Percentiles rank a stretch among this genome's conserved stretches.
These are phyloP conservation scores for Suillus lakei DNA, from an alignment of 768 basidiomycete species.

Conservation along the genomic window DNA sequence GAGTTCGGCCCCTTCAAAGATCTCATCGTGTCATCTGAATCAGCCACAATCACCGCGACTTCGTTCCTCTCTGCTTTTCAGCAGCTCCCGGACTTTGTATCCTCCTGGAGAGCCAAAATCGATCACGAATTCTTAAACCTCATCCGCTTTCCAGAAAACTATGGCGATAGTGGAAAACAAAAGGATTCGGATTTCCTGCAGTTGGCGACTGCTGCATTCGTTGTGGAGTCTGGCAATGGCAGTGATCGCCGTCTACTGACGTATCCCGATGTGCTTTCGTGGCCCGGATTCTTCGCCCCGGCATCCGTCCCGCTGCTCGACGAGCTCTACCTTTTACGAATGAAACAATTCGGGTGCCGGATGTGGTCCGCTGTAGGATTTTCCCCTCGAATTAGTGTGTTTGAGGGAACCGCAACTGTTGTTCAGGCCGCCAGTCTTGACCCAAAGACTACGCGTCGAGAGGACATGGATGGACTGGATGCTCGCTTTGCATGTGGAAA, in stretches of 20 bases:
- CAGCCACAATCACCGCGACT: background rate
- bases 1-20: constrained; percentile 3
- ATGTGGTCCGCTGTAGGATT: background rate
- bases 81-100: constrained; percentile 2
- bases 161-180: background rate
- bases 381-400: background rate
- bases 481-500: constrained; percentile 7
- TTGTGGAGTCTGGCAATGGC: background rate
- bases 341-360: background rate
- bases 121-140: constrained; percentile 3
- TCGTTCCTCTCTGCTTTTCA: constrained; percentile 9
- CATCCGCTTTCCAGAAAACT: background rate
- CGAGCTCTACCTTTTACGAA: background rate
- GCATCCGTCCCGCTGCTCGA: background rate
- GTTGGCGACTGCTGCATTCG: constrained; percentile 4
- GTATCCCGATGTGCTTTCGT: constrained; percentile 6
- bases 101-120: constrained; percentile 7
- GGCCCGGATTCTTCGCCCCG: background rate
- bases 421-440: background rate
- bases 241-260: background rate
- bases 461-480: constrained; percentile 8
- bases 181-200: background rate
- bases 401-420: background rate
- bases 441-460: constrained; percentile 1
- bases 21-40: constrained; percentile 8